A percentile compares a stretch with the other conserved stretches of the same genome.
phyloP scores from a whole-genome alignment of 1,284 basidiomycete species.

The Moesziomyces sp. region DNA sequence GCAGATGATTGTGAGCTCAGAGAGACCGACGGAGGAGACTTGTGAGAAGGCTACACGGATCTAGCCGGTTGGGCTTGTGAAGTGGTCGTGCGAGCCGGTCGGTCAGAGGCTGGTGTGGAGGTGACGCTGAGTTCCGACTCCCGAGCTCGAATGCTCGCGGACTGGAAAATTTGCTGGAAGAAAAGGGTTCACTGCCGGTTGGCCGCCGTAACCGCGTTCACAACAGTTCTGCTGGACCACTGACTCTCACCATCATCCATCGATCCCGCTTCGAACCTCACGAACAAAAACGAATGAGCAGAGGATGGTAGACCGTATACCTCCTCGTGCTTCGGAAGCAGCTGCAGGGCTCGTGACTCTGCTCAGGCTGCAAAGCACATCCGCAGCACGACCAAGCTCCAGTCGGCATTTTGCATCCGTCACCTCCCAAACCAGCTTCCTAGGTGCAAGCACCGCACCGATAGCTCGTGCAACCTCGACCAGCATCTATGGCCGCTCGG shows the following conservation, averaged over 20 bases:
- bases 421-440: constrained; percentile 7
- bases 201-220: not conserved
- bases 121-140: constrained; percentile 16
- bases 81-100: not conserved
- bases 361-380: constrained; percentile 1
- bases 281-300: too few relatives aligned
- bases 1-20: too few relatives aligned
- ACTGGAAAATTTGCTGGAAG: constrained; percentile 28
- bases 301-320: constrained; percentile 29
- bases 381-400: not conserved
- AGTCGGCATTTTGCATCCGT: constrained; percentile 11
- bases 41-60: too few relatives aligned
- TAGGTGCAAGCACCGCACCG: not conserved
- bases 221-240: not conserved
- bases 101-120: constrained; percentile 8
- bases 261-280: not conserved
- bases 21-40: too few relatives aligned
- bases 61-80: too few relatives aligned
- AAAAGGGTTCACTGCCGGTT: constrained; percentile 8
- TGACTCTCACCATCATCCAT: not conserved
- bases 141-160: constrained; percentile 1
- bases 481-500: not conserved
- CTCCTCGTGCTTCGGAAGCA: constrained; percentile 8
- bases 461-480: too few relatives aligned
- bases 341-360: constrained; percentile 8